Conservation (phyloP, 805 yeast species). For the Hanseniaspora lindneri region DNA sequence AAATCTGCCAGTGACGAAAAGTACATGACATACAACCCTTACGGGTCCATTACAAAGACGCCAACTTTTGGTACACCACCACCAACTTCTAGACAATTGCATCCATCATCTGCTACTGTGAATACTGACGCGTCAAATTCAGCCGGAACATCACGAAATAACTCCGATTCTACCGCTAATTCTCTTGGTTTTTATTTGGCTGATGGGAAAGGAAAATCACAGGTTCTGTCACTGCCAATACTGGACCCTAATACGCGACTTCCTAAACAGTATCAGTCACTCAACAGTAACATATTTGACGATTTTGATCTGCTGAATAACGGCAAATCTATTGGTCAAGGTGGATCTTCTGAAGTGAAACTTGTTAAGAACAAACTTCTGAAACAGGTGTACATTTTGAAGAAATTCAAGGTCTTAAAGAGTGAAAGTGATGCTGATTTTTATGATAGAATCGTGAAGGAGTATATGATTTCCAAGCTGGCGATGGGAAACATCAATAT, state of each 20-base stretch:
- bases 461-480: constrained; percentile 48
- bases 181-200: constrained; percentile 26
- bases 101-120: background rate
- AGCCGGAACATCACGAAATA: background rate
- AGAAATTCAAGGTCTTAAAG: constrained; percentile 47
- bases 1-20: background rate
- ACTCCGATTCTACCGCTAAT: background rate
- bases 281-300: constrained; percentile 39
- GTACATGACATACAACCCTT: constrained; percentile 12
- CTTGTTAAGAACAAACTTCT: constrained; percentile 28
- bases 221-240: constrained; percentile 48
- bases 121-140: background rate
- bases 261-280: constrained; percentile 43
- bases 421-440: constrained; percentile 55
- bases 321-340: constrained; percentile 46
- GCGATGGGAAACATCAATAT: constrained; percentile 49
- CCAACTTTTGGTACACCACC: background rate
- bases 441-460: constrained; percentile 52
- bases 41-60: constrained; percentile 4
- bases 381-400: constrained; percentile 47
- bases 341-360: constrained; percentile 60
- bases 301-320: constrained; percentile 40
- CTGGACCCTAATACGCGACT: constrained; percentile 54
- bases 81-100: background rate
- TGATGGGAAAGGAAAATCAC: constrained; percentile 34